Percentiles rank a stretch among this genome's conserved stretches.
Conservation (phyloP, 208 protist genomes). For the Trichomonas vaginalis region DNA sequence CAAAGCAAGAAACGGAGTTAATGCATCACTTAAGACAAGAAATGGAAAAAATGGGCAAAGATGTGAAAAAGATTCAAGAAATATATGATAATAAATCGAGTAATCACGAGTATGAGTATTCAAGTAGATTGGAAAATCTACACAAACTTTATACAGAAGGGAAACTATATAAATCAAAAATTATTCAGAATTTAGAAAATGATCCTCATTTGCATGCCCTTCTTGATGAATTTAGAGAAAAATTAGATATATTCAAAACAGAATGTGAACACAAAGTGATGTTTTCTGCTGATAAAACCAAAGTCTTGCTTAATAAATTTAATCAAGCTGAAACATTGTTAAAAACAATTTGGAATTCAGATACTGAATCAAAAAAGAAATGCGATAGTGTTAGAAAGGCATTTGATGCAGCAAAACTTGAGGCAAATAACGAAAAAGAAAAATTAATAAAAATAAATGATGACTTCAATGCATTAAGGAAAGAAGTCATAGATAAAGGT, state of each 20-base stretch:
- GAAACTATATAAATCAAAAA: not conserved
- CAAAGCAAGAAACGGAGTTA: not conserved
- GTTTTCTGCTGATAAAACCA: not conserved
- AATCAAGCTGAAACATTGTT: not conserved
- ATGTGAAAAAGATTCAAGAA: not conserved
- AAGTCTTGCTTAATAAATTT: not conserved
- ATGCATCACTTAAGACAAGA: not conserved
- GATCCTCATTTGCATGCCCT: not conserved
- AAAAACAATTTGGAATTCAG: not conserved
- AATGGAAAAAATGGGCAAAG: not conserved
- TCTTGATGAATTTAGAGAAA: not conserved
- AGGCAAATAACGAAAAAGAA: not conserved
- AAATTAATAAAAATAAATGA: not conserved
- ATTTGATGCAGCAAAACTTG: too few species aligned
- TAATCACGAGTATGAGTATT: not conserved
- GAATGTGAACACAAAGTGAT: not conserved
- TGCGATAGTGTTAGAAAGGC: not conserved
- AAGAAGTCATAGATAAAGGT: too few species aligned
- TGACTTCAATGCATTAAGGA: too few species aligned
- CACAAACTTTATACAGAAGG: not conserved
- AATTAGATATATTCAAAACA: not conserved
- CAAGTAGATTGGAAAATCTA: not conserved
- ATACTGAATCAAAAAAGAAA: not conserved
- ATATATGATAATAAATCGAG: not conserved
- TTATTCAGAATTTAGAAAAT: not conserved